Base-by-base conservation (phyloP, 1,139 yeast genomes). In the Torulaspora pretoriensis region DNA sequence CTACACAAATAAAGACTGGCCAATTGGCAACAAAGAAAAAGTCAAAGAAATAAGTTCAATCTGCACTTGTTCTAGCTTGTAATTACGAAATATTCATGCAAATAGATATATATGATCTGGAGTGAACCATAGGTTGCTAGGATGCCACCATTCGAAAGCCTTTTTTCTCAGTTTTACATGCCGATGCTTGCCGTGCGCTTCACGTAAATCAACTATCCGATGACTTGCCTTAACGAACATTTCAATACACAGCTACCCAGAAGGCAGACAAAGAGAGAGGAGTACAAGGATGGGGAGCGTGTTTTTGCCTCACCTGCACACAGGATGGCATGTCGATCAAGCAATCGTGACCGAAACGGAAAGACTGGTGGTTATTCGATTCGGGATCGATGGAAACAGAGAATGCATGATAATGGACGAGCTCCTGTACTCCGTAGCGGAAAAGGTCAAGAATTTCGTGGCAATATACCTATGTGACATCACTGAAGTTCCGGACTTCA, bases 291-390 rank as follows among this genome's bases (percentile, higher is more conserved):
- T 87, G 96, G 94, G 95, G 8, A 83, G 94, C 51, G 83, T 87
- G 5, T 86, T 90, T 59, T 72, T 90, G 43, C 96, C 96, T 8
- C 96, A 90, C 64, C 70, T 92, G 51, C 80, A 76, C 26, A 78
- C 95, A 0, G 98, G 96, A n/a, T 82, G 89, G 74, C 98, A 92
- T 63, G 98, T 92, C 23, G 99, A 94, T 67, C 97, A 92, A 62
- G 96, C 98, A 6, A 92, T 92, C 24, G 69, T 75, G 13, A 69
- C 78, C 1, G 98, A 92, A 59, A 95, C 86, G 51, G 96, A 88
- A 43, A 70, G 96, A 48, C 68, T 92, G 9, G 97, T 92, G 17
- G 83, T 90, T 10, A 77, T 92, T 24, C 74, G 98, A 33, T 92
- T 92, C 65, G 98, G 98, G 1, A 69, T 85, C 33, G 96, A 86